Percentiles rank a stretch among this genome's conserved stretches.
These are phyloP conservation scores for Beta corolliflora DNA, from an alignment of 179 eudicot species.

Conservation along the genomic window DNA sequence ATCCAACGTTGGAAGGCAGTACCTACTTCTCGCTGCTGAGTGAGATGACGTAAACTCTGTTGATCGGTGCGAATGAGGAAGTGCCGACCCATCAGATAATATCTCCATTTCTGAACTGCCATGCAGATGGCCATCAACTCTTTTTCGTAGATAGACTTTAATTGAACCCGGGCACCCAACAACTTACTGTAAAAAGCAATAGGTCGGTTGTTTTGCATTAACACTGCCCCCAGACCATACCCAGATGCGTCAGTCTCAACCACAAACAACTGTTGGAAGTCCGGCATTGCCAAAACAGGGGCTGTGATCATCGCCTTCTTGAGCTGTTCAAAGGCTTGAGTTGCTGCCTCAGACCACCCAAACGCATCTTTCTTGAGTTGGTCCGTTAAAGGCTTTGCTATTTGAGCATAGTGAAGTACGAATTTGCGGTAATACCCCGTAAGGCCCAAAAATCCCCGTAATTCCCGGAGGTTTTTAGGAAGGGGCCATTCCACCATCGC, in stretches of 20 bases:
- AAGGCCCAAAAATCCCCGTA: too few relatives aligned
- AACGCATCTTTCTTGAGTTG: too few relatives aligned
- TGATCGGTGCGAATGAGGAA: neutral
- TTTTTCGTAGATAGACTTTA: neutral
- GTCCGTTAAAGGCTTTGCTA: too few relatives aligned
- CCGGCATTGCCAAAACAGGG: neutral
- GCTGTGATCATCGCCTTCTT: too few relatives aligned
- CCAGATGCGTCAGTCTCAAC: neutral
- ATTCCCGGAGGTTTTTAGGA: too few relatives aligned
- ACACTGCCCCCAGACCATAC: neutral
- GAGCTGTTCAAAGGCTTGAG: too few relatives aligned
- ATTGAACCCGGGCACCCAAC: neutral
- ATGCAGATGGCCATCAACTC: neutral
- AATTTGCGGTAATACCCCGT: too few relatives aligned
- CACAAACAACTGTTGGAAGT: too few relatives aligned
- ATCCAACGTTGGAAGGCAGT: neutral
- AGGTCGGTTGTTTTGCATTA: neutral
- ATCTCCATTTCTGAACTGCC: neutral
- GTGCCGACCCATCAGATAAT: neutral
- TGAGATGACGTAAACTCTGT: neutral
- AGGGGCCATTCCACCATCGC: too few relatives aligned
- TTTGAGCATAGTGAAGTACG: too few relatives aligned
- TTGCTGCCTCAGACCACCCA: too few relatives aligned
- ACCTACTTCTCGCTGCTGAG: neutral
- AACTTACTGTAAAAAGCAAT: neutral